Base-by-base conservation (phyloP, 768 basidiomycete genomes). In the Imleria badia region DNA sequence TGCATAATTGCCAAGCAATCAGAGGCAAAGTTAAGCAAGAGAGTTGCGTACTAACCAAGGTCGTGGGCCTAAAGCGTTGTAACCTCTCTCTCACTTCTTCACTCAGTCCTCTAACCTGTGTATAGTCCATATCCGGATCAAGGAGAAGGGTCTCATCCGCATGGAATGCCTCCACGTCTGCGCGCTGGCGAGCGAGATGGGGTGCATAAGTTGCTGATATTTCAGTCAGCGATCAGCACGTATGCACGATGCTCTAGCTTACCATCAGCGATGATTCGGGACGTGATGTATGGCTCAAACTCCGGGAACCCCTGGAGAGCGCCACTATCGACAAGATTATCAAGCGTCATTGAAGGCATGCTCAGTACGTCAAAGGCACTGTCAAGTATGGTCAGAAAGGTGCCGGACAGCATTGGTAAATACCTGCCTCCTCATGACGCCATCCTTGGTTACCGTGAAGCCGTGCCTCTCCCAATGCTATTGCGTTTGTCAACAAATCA, bases 291-390 rank as follows among this genome's bases (percentile, higher is more conserved):
- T 3, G 79, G 76, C 46, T 85, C 78, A 41, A 88, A 62, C 17
- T 69, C 60, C 0, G 66, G 65, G 1, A 96, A 73, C 13, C 52
- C 59, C 19, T 44, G 59, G 11, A 72, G 39, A 30, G 52, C 40
- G 68, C 78, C 14, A 83, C 87, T 41, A 86, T 4, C 61, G 38
- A 34, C 63, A 30, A 95, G 72, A 13, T 64, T 61, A 3, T 70
- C 60, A 0, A 79, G 66, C 2, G 74, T 78, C 26, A 91, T 66
- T 3, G 74, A 73, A 3, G 83, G 83, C 64, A 85, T 80, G 15
- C 82, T 74, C 20, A 96, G 73, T 56, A 94, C 73, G 44, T 91
- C 84, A 60, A 83, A 93, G 0, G 87, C 90, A 65, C 94, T 96
- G 58, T 15, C 20, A 23, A 39, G 2, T 33, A 11, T 31, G 51